phyloP scores from a whole-genome alignment of 2,329 filamentous ascomycete species.

The Rutstroemia sp. region DNA sequence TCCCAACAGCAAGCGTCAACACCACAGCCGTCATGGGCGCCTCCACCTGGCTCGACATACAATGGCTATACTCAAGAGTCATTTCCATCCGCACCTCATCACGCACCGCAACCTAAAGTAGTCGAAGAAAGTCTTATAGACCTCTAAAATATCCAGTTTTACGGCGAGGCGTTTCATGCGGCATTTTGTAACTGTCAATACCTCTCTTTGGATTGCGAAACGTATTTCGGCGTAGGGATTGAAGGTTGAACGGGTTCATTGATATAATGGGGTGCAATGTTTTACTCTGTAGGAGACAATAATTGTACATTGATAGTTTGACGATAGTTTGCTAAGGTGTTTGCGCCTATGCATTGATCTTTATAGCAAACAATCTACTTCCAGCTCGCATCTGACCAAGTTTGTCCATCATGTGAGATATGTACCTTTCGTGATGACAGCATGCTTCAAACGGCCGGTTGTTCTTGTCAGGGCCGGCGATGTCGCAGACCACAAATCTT shows the following conservation, averaged over 20 bases:
- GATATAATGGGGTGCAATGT: background rate
- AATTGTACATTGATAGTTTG: background rate
- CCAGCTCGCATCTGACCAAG: background rate
- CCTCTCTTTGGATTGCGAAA: background rate
- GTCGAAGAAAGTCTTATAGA: conserved; percentile 78
- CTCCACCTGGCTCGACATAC: conserved; percentile 32
- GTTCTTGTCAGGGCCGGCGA: too few species aligned
- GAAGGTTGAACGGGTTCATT: background rate
- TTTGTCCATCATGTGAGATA: too few species aligned
- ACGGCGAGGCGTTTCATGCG: background rate
- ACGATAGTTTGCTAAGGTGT: too few species aligned
- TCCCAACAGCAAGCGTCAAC: conserved; percentile 35
- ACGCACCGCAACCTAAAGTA: conserved; percentile 45
- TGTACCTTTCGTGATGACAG: too few species aligned
- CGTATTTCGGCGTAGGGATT: background rate
- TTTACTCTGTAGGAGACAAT: background rate
- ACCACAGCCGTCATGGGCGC: conserved; percentile 34
- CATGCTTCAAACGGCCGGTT: too few species aligned
- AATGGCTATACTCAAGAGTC: conserved; percentile 48
- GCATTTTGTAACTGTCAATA: background rate
- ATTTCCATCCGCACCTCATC: conserved; percentile 60
- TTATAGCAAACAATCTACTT: background rate
- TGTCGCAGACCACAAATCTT: too few species aligned
- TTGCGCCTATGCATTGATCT: too few species aligned
- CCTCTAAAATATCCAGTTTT: conserved; percentile 44